Conservation (phyloP, 768 basidiomycete genomes). For the Hypholoma fasciculare region DNA sequence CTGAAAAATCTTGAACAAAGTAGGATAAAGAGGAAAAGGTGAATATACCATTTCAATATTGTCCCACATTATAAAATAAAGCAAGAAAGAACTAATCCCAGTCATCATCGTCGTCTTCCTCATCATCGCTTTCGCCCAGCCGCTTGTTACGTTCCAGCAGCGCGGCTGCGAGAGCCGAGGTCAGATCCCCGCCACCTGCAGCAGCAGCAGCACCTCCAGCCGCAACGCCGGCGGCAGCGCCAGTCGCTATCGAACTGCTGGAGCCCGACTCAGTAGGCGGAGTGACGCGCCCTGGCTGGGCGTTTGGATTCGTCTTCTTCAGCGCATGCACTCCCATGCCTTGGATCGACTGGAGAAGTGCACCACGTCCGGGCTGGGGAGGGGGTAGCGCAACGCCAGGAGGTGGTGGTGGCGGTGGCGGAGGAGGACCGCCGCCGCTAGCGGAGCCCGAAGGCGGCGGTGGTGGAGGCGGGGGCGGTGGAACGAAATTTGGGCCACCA, state of each 20-base stretch:
- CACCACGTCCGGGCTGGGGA: conserved; percentile 59
- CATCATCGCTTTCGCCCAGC: conserved; percentile 83
- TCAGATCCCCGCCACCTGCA: conserved; percentile 70
- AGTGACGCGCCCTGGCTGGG: conserved; percentile 30
- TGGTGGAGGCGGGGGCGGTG: conserved; percentile 44
- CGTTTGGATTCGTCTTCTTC: conserved; percentile 54
- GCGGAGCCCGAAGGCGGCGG: conserved; percentile 22
- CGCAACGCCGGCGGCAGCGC: conserved; percentile 34
- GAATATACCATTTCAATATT: too few relatives aligned
- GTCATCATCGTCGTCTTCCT: conserved; percentile 74
- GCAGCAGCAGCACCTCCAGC: conserved; percentile 32
- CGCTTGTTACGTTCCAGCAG: conserved; percentile 83
- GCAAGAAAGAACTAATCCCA: conserved; percentile 38
- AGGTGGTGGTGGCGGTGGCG: conserved; percentile 33
- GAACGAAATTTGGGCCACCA: too few relatives aligned
- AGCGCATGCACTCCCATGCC: conserved; percentile 75
- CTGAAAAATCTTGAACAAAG: too few relatives aligned
- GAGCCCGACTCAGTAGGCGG: conserved; percentile 33
- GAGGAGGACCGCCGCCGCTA: neutral
- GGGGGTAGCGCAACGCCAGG: conserved; percentile 38
- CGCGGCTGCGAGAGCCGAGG: conserved; percentile 81
- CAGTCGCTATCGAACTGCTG: conserved; percentile 35
- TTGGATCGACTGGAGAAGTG: conserved; percentile 79
- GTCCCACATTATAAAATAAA: too few relatives aligned
- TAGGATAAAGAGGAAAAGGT: too few relatives aligned